These are phyloP conservation scores for Fusarium oligoseptatum DNA, from an alignment of 2,329 filamentous ascomycete species.

Conservation along the genomic window DNA sequence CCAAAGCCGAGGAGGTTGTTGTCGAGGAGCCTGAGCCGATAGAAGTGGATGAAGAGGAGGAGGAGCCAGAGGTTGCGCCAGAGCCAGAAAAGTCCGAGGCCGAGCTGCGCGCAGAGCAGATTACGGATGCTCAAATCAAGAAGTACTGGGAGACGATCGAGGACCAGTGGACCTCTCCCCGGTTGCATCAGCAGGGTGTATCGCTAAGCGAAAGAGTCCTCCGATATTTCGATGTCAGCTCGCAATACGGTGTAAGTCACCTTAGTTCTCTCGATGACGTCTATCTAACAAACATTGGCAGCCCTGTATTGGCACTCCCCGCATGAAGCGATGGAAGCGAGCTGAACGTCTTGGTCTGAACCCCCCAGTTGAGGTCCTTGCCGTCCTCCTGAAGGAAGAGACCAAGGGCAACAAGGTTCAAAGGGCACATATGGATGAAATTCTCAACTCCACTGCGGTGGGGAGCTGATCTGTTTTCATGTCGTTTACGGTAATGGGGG, in stretches of 20 bases:
- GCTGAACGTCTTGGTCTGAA: slow-evolving; percentile 86
- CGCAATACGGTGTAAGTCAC: slow-evolving; percentile 89
- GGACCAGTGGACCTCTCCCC: slow-evolving; percentile 72
- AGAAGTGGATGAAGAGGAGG: slow-evolving; percentile 41
- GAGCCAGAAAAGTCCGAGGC: slow-evolving; percentile 61
- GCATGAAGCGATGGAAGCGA: slow-evolving; percentile 88
- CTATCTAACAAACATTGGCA: slow-evolving; percentile 53
- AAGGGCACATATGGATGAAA: slow-evolving; percentile 80
- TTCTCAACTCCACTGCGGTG: slow-evolving; percentile 64
- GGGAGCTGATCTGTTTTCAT: slow-evolving; percentile 48
- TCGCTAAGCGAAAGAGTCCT: slow-evolving; percentile 85
- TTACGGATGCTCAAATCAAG: slow-evolving; percentile 77
- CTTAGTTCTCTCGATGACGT: not conserved
- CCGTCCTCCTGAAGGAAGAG: slow-evolving; percentile 82
- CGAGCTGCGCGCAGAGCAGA: slow-evolving; percentile 71
- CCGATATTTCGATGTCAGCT: slow-evolving; percentile 91
- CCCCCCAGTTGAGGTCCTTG: slow-evolving; percentile 90
- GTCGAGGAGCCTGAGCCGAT: slow-evolving; percentile 35
- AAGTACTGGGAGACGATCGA: slow-evolving; percentile 85
- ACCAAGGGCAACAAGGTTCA: slow-evolving; percentile 69
- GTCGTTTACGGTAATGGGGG: slow-evolving; percentile 17
- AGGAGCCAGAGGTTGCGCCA: slow-evolving; percentile 41
- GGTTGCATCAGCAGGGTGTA: slow-evolving; percentile 84
- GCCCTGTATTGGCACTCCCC: slow-evolving; percentile 89
- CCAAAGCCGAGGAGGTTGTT: slow-evolving; percentile 30